These are phyloP conservation scores for Aspergillus pseudonomiae DNA, from an alignment of 2,329 filamentous ascomycete species.

Conservation along the genomic window DNA sequence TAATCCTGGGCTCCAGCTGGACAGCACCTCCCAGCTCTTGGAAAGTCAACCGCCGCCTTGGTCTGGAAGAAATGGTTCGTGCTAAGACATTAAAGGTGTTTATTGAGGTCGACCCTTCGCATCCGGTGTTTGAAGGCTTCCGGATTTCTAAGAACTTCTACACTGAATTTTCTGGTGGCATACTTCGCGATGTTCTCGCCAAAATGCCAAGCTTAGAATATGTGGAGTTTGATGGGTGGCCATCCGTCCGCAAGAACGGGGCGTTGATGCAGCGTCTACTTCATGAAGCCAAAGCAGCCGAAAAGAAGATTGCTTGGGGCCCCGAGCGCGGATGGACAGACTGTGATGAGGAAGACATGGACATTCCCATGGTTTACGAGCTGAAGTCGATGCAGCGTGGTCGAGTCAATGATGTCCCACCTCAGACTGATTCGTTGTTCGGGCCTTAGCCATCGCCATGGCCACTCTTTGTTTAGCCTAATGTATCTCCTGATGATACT, in stretches of 20 bases:
- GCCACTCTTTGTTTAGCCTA: background rate
- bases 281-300: slow-evolving; percentile 35
- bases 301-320: slow-evolving; percentile 45
- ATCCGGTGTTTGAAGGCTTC: slow-evolving; percentile 59
- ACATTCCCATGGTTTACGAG: slow-evolving; percentile 17
- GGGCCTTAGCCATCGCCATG: background rate
- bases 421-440: background rate
- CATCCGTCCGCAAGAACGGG: slow-evolving; percentile 54
- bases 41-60: slow-evolving; percentile 53
- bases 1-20: slow-evolving; percentile 63
- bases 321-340: slow-evolving; percentile 43
- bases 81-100: slow-evolving; percentile 58
- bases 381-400: slow-evolving; percentile 4
- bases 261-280: slow-evolving; percentile 55
- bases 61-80: slow-evolving; percentile 52
- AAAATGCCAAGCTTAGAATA: slow-evolving; percentile 51
- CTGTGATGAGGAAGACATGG: slow-evolving; percentile 27
- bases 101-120: slow-evolving; percentile 59
- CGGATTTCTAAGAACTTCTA: slow-evolving; percentile 60
- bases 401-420: background rate
- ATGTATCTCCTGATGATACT: background rate
- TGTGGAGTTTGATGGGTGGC: slow-evolving; percentile 61
- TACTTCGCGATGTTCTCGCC: slow-evolving; percentile 55
- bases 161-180: slow-evolving; percentile 56
- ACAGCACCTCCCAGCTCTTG: slow-evolving; percentile 58